Evolutionary conservation across 2,329 filamentous ascomycete species (phyloP), one percentile per base, ranked within the genome.

Genomic region (Fusarium tjaetaba): DNA sequence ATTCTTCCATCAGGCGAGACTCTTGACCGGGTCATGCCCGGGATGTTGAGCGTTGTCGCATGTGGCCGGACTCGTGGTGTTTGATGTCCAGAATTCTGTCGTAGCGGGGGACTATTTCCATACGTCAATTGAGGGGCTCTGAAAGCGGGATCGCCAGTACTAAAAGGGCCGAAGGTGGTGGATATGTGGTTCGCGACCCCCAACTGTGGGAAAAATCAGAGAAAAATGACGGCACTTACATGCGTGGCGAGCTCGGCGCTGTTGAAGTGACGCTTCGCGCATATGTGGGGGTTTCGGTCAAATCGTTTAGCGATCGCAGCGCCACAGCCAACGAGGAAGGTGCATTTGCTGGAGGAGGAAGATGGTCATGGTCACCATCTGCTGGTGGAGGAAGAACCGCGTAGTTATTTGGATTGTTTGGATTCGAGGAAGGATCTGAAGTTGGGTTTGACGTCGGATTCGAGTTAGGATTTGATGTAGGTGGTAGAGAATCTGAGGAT

Each of bases 1-100:
- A 99, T 99, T 78, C 94, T 91, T 75, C 96, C 96, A 82, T 99
- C 96, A 14, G 96, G 96, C 4, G 96, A 99, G 55, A 97, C 94
- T 80, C 94, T 94, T 68, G 96, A 98, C 79, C 95, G 93, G 68
- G 96, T 99, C 86, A 99, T 91, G 74, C 96, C 96, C 65, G 96
- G 96, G 68, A 99, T 98, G 82, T 97, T 97, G 78, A 98, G 91
- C 20, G 96, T 98, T 22, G 96, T 98, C 15, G 96, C 95, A 82
- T 97, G 94, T 28, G 92, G 89, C 73, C 92, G 90, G 55, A 94
- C 88, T 73, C 93, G 88, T 34, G 95, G 95, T 11, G 95, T 97
- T 32, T 91, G 91, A 57, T 87, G 88, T 66, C 92, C 92, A 16
- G 94, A 96, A 77, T 92, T 93, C 79, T 93, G 92, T 79, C 93